Conservation (phyloP, 2,329 filamentous ascomycete genomes). For the Calonectria multiphialidica region DNA sequence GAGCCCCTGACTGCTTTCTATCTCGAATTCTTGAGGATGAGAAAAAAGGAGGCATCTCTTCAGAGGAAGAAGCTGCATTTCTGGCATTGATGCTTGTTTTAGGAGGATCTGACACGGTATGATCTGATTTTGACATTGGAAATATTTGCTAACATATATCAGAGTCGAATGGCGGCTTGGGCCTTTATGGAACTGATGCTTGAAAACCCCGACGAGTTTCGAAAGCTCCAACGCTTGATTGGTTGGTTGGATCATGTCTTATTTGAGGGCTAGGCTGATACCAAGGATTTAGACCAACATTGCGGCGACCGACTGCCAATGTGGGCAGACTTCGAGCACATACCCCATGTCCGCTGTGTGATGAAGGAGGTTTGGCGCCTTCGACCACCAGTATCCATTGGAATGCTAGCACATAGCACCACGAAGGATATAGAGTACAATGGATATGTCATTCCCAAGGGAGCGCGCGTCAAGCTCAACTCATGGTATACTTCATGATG, state of each 20-base stretch:
- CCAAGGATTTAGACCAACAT: not conserved
- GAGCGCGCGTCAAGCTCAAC: slow-evolving; percentile 9
- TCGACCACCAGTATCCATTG: slow-evolving; percentile 9
- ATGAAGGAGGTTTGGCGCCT: slow-evolving; percentile 22
- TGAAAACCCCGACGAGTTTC: not conserved
- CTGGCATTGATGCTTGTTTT: slow-evolving; percentile 8
- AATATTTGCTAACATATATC: not conserved
- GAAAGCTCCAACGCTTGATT: not conserved
- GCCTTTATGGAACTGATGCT: slow-evolving; percentile 20
- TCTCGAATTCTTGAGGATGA: not conserved
- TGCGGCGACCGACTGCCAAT: slow-evolving; percentile 14
- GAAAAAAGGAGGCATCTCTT: not conserved
- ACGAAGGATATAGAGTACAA: slow-evolving; percentile 5
- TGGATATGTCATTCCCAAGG: slow-evolving; percentile 17
- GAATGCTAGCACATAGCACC: not conserved
- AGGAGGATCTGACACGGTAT: slow-evolving; percentile 13
- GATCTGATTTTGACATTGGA: not conserved
- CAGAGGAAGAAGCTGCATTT: slow-evolving; percentile 6
- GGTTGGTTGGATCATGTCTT: not conserved
- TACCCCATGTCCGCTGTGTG: slow-evolving; percentile 7
- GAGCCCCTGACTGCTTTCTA: slow-evolving; percentile 1
- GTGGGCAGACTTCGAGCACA: not conserved
- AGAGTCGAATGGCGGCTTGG: slow-evolving; percentile 18
- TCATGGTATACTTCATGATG: not conserved
- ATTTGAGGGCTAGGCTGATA: not conserved